Base-by-base conservation (phyloP, 2,329 filamentous ascomycete genomes). In the Pseudogymnoascus destructans region DNA sequence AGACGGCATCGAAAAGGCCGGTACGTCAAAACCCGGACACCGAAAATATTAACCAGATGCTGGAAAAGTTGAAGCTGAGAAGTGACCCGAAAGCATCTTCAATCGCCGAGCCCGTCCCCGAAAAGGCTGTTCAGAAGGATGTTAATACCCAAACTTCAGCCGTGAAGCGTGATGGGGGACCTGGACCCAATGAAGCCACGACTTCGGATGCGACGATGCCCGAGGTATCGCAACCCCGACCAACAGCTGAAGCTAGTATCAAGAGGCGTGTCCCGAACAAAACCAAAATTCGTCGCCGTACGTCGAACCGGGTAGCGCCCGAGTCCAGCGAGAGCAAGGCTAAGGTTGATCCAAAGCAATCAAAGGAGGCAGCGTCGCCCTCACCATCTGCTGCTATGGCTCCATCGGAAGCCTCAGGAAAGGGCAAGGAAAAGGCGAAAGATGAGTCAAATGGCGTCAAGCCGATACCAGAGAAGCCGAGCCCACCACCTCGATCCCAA, bases 1-100 rank as follows among this genome's bases (percentile, higher is more conserved):
- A 66, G 60, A 57, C 30, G 13, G 56, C 3, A 35, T 21, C 40
- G 25, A 32, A 55, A 23, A 21, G 57, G 42, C 59, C 49, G 58
- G 38, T 42, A 42, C 38, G 38, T 42, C 38, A 42, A 23, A 42
- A 42, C 19, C 38, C 38, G 38, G 38, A 42, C 17, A 42, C 19
- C 38, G 38, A 42, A 13, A 42, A 42, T 8, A 57, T 69, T 23
- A 64, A 69, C 54, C 60, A 61, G 55, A 36, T 66, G 38, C 66
- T 69, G 66, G 62, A 64, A n/a, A 65, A 59, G 27, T 59, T 69
- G 59, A 64, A 61, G 56, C 40, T 68, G 60, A 64, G 57, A 60
- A 40, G 57, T 13, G 60, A 62, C n/a, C 49, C 57, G 23, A 30
- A 56, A 23, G 36, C 59, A n/a, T 11, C 25, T 25, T 27, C 40